Percentiles rank a stretch among this genome's conserved stretches.
phyloP scores from a whole-genome alignment of 345 rosid genomes.

The Bruguiera parviflora region DNA sequence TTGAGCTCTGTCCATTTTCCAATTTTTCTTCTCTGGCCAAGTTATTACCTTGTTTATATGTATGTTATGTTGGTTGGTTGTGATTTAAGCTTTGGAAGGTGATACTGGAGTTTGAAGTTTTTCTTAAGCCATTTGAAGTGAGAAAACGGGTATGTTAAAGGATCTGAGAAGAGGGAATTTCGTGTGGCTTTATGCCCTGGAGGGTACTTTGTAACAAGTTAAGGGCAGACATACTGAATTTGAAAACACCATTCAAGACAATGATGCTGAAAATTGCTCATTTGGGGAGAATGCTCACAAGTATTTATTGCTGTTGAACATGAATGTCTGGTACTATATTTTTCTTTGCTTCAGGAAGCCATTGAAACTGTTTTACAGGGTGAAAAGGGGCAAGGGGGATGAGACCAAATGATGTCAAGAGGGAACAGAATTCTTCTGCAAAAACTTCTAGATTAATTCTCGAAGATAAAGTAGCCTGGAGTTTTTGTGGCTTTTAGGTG shows the following conservation, averaged over 20 bases:
- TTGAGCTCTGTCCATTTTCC: background rate
- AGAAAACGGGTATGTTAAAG: too few relatives aligned
- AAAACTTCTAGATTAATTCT: background rate
- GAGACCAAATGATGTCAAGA: background rate
- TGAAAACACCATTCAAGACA: background rate
- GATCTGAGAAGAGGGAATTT: constrained; percentile 30
- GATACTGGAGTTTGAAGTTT: too few relatives aligned
- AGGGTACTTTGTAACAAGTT: background rate
- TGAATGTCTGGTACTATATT: background rate
- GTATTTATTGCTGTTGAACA: too few relatives aligned
- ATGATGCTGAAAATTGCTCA: background rate
- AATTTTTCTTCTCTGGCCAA: too few relatives aligned
- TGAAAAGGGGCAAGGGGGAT: background rate
- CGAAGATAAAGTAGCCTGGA: background rate
- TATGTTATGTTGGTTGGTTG: background rate
- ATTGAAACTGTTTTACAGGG: background rate
- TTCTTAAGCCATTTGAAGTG: background rate
- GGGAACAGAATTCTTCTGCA: background rate
- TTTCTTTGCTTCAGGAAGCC: background rate
- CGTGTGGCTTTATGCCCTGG: background rate
- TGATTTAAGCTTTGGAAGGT: background rate
- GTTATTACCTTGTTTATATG: background rate
- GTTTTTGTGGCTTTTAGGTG: background rate
- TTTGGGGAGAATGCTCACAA: background rate
- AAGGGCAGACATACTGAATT: background rate